phyloP scores from a whole-genome alignment of 192 early-diverging fungal genomes.

The Backusella parvicylindrica region DNA sequence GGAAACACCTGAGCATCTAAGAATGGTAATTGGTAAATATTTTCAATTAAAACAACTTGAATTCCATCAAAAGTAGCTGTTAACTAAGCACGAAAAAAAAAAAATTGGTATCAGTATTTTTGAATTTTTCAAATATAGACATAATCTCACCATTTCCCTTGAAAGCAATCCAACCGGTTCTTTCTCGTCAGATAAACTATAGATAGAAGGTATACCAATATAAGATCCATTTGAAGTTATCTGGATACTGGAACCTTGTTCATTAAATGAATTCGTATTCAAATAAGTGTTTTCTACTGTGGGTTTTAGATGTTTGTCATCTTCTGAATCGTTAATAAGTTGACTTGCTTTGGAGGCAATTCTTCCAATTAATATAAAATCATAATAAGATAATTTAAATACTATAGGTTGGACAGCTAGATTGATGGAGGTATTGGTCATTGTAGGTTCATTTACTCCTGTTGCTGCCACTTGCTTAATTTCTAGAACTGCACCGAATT shows the following conservation, averaged over 20 bases:
- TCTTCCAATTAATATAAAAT: slow-evolving; percentile 62
- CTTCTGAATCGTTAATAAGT: slow-evolving; percentile 21
- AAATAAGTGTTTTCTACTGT: background rate
- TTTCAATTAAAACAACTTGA: slow-evolving; percentile 75
- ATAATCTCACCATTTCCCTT: slow-evolving; percentile 24
- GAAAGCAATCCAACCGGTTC: slow-evolving; percentile 28
- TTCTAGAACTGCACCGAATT: slow-evolving; percentile 62
- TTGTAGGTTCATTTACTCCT: slow-evolving; percentile 29
- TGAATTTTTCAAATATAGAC: background rate
- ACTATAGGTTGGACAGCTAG: slow-evolving; percentile 62
- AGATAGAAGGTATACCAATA: background rate
- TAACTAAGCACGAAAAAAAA: slow-evolving; percentile 4
- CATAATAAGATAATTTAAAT: slow-evolving; percentile 68
- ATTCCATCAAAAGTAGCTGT: slow-evolving; percentile 44
- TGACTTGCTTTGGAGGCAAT: slow-evolving; percentile 55
- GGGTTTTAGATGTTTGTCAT: background rate
- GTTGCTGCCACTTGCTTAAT: slow-evolving; percentile 48
- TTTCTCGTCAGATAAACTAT: background rate
- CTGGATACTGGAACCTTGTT: background rate
- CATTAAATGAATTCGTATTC: background rate
- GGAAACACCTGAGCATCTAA: slow-evolving; percentile 65
- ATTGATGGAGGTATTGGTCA: slow-evolving; percentile 47
- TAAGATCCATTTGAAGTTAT: background rate
- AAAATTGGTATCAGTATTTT: background rate
- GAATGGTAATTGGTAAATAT: slow-evolving; percentile 78